These are phyloP conservation scores for Rhizopogon salebrosus DNA, from an alignment of 768 basidiomycete genomes.

Conservation along the genomic window DNA sequence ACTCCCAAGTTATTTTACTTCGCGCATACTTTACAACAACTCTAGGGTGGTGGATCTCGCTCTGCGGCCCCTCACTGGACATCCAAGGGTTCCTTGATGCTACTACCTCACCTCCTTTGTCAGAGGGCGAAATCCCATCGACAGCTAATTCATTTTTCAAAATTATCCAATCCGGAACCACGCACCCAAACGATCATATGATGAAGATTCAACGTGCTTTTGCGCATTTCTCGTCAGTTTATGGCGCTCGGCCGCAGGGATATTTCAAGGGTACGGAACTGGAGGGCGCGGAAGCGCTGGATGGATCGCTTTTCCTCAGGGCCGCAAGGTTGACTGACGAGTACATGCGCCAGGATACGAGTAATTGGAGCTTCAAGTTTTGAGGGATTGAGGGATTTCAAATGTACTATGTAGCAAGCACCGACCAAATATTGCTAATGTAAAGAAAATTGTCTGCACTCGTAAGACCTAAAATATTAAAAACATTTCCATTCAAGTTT, in stretches of 20 bases:
- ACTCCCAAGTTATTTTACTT: constrained; percentile 20
- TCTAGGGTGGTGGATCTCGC: constrained; percentile 24
- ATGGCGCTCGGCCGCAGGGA: constrained; percentile 20
- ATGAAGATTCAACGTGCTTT: constrained; percentile 28
- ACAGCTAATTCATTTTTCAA: constrained; percentile 34
- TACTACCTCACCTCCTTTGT: constrained; percentile 22
- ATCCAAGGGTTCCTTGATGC: constrained; percentile 26
- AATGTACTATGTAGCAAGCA: no score
- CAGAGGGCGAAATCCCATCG: constrained; percentile 5
- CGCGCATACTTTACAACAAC: constrained; percentile 20
- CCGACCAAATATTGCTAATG: no score
- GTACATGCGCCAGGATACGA: constrained; percentile 4
- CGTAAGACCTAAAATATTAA: no score
- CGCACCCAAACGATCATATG: constrained; percentile 30
- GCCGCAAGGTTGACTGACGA: constrained; percentile 25
- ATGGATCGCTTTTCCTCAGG: constrained; percentile 32
- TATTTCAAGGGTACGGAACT: constrained; percentile 25
- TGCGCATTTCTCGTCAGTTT: constrained; percentile 26
- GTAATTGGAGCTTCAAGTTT: not conserved
- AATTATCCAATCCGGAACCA: constrained; percentile 32
- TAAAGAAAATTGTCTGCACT: no score
- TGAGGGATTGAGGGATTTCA: no score
- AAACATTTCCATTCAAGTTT: no score
- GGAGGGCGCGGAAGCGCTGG: constrained; percentile 24
- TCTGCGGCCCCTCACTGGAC: constrained; percentile 25